A percentile compares a stretch with the other conserved stretches of the same genome.
Evolutionary conservation across 768 basidiomycete genomes (phyloP).

Genomic region (Pisolithus microcarpus): DNA sequence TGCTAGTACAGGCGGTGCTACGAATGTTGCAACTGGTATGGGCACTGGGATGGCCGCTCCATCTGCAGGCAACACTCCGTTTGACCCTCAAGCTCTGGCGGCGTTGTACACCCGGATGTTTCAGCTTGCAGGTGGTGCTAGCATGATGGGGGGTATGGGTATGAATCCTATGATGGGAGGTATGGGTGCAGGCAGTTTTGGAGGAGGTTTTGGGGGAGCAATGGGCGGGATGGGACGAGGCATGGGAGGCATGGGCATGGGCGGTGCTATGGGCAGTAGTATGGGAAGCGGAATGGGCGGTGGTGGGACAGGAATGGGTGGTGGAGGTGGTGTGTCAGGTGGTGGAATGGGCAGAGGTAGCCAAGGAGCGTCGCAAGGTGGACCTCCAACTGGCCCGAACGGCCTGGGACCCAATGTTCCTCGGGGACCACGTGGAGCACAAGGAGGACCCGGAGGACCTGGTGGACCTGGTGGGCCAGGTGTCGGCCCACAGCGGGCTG

Average conservation of each 20-base stretch:
- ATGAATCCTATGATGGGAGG: slow-evolving; percentile 32
- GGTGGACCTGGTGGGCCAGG: slow-evolving; percentile 45
- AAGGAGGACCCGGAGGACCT: slow-evolving; percentile 42
- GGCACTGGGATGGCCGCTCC: slow-evolving; percentile 16
- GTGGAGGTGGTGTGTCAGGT: slow-evolving; percentile 35
- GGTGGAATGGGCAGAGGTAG: slow-evolving; percentile 36
- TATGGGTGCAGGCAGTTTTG: slow-evolving; percentile 24
- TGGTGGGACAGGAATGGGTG: slow-evolving; percentile 28
- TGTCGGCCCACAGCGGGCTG: slow-evolving; percentile 67
- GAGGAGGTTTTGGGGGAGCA: slow-evolving; percentile 30
- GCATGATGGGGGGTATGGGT: slow-evolving; percentile 38
- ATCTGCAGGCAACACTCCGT: slow-evolving; percentile 50
- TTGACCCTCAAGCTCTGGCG: slow-evolving; percentile 90
- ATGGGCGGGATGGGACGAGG: slow-evolving; percentile 31
- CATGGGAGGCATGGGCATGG: slow-evolving; percentile 37
- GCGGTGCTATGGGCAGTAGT: slow-evolving; percentile 23
- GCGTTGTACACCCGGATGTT: slow-evolving; percentile 95
- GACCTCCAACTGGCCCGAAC: slow-evolving; percentile 28
- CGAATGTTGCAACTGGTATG: slow-evolving; percentile 14
- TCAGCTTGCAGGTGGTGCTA: slow-evolving; percentile 63
- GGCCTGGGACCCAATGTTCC: slow-evolving; percentile 55
- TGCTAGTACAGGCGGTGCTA: slow-evolving; percentile 10
- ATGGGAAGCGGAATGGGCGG: slow-evolving; percentile 30
- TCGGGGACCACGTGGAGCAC: slow-evolving; percentile 55
- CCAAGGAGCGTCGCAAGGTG: slow-evolving; percentile 34